Evolutionary conservation across 163 green algal genomes (phyloP).

Genomic region (Chlamydomonas reinhardtii): DNA sequence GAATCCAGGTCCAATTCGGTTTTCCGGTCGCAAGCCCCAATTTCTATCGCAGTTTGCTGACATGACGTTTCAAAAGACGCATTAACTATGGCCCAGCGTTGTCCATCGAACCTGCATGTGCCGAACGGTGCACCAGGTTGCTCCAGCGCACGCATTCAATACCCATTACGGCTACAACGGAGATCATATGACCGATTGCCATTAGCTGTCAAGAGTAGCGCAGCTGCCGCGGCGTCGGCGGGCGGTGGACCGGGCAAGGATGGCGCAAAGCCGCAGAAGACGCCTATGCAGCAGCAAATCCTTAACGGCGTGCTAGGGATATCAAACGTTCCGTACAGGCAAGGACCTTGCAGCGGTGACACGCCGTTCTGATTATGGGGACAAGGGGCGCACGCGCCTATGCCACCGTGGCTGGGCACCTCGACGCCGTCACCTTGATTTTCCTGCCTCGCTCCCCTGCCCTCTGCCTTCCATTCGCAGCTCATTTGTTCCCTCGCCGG

Average conservation of each 20-base stretch:
- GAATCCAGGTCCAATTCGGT: too few species aligned
- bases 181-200: too few species aligned
- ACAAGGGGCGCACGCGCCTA: too few species aligned
- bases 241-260: neutral
- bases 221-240: neutral
- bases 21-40: too few species aligned
- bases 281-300: slow-evolving; percentile 69
- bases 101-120: neutral
- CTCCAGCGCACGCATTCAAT: neutral
- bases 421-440: too few species aligned
- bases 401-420: too few species aligned
- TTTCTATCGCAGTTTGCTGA: too few species aligned
- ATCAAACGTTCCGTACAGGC: slow-evolving; percentile 81
- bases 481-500: slow-evolving; percentile 84
- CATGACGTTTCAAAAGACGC: too few species aligned
- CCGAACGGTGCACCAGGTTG: neutral
- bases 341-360: neutral
- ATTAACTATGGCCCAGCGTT: neutral
- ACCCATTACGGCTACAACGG: too few species aligned
- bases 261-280: slow-evolving; percentile 51
- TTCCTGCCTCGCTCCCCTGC: too few species aligned
- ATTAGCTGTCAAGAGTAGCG: too few species aligned
- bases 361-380: neutral
- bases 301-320: slow-evolving; percentile 72
- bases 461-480: slow-evolving; percentile 47